phyloP scores from a whole-genome alignment of 2,329 filamentous ascomycete genomes.

The Scytalidium sp. region DNA sequence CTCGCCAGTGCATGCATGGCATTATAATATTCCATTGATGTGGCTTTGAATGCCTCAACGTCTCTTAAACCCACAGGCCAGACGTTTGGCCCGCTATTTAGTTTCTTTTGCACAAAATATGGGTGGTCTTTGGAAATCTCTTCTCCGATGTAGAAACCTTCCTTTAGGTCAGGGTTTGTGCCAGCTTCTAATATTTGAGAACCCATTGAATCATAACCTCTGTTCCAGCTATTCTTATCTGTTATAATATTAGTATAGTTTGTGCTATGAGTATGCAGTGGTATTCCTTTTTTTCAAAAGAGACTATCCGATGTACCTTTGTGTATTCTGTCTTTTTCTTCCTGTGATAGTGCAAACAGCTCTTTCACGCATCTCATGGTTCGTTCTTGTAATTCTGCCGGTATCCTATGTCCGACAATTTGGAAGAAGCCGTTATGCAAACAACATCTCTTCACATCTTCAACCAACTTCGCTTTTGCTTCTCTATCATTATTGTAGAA shows the following conservation, averaged over 20 bases:
- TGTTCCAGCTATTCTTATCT: slow-evolving; percentile 35
- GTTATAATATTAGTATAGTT: slow-evolving; percentile 21
- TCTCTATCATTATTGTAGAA: slow-evolving; percentile 27
- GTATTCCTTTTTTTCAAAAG: background rate
- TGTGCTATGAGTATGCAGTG: background rate
- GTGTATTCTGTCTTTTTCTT: slow-evolving; percentile 39
- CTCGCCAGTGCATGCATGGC: slow-evolving; percentile 35
- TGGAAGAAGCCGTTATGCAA: slow-evolving; percentile 50
- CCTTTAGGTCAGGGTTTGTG: slow-evolving; percentile 41
- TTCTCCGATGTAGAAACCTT: slow-evolving; percentile 36
- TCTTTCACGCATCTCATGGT: slow-evolving; percentile 36
- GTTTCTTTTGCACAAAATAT: slow-evolving; percentile 24
- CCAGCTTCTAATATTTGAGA: slow-evolving; percentile 41
- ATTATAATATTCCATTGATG: slow-evolving; percentile 37
- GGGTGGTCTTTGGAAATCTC: slow-evolving; percentile 38
- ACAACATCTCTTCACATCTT: slow-evolving; percentile 38
- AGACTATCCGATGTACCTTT: slow-evolving; percentile 21
- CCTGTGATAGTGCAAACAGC: slow-evolving; percentile 43
- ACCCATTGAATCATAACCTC: slow-evolving; percentile 45
- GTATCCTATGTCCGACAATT: slow-evolving; percentile 42
- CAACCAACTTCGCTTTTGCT: slow-evolving; percentile 27
- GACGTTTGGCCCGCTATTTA: slow-evolving; percentile 36
- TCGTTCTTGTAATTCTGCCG: slow-evolving; percentile 33
- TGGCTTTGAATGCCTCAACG: slow-evolving; percentile 29
- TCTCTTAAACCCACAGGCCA: slow-evolving; percentile 32